phyloP scores from a whole-genome alignment of 2,329 filamentous ascomycete species.

The Tricladium varicosporioides region DNA sequence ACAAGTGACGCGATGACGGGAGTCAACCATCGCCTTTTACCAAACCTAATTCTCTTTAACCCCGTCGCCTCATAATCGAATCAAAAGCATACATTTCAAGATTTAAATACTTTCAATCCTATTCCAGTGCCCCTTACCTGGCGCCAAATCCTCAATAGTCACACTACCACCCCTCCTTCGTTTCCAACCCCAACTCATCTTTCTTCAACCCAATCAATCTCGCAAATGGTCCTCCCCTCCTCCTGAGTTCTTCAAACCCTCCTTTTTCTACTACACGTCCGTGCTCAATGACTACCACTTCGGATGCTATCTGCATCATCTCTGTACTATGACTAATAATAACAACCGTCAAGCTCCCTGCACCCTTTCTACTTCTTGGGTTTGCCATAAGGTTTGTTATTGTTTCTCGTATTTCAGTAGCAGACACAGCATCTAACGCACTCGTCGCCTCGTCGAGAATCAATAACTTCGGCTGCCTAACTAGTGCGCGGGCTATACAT shows the following conservation, averaged over 20 bases:
- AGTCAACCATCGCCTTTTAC: too few species aligned
- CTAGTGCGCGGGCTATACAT: constrained; percentile 76
- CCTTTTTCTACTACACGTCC: constrained; percentile 67
- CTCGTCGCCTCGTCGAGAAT: constrained; percentile 87
- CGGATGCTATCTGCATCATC: constrained; percentile 82
- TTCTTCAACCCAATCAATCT: constrained; percentile 20
- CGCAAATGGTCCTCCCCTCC: constrained; percentile 23
- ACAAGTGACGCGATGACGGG: too few species aligned
- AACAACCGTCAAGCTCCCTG: constrained; percentile 62
- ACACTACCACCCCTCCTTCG: neutral
- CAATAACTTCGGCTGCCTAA: constrained; percentile 67
- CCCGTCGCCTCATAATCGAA: too few species aligned
- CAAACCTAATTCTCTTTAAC: too few species aligned
- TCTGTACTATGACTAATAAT: constrained; percentile 79
- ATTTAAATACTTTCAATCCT: neutral
- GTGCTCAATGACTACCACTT: constrained; percentile 71
- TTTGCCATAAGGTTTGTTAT: constrained; percentile 51
- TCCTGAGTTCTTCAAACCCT: constrained; percentile 56
- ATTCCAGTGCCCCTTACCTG: neutral
- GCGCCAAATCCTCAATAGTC: neutral
- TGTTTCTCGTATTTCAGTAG: constrained; percentile 61
- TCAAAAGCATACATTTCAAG: too few species aligned
- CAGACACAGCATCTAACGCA: constrained; percentile 69
- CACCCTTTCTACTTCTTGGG: constrained; percentile 7
- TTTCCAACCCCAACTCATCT: neutral